Evolutionary conservation across 129 eudicot genomes (phyloP).

Genomic region (Chrysanthemum seticuspe): DNA sequence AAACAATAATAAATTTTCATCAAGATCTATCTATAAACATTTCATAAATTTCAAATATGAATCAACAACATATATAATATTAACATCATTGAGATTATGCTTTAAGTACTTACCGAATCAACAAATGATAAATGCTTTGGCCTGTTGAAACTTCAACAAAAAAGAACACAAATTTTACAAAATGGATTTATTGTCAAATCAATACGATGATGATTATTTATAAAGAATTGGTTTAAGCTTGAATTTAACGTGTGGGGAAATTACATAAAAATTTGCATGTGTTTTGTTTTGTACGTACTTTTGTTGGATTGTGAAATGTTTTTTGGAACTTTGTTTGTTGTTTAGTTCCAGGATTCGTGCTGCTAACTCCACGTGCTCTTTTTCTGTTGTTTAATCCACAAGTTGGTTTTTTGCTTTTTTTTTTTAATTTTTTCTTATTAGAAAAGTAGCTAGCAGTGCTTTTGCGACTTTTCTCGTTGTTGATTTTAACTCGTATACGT

Average conservation of each 20-base stretch:
- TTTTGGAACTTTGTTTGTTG: conserved; percentile 7
- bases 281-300: not conserved
- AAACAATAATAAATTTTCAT: no score
- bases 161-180: conserved; percentile 2
- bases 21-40: no score
- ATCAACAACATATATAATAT: not conserved
- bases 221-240: not conserved
- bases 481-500: no score
- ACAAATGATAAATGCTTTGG: not conserved
- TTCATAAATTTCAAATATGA: no score
- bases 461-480: no score
- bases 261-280: not conserved
- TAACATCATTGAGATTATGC: not conserved
- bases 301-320: not conserved
- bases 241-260: not conserved
- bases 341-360: conserved; percentile 39
- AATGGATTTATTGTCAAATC: not conserved
- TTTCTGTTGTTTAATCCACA: no score
- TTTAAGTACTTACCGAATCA: conserved; percentile 8
- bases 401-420: no score
- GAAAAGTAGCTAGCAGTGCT: no score
- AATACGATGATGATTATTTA: not conserved
- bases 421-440: no score
- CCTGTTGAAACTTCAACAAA: conserved; percentile 10
- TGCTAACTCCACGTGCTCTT: conserved; percentile 45